Evolutionary conservation across 371 early-diverging fungal genomes (phyloP).

Genomic region (Actinomortierella ambigua): DNA sequence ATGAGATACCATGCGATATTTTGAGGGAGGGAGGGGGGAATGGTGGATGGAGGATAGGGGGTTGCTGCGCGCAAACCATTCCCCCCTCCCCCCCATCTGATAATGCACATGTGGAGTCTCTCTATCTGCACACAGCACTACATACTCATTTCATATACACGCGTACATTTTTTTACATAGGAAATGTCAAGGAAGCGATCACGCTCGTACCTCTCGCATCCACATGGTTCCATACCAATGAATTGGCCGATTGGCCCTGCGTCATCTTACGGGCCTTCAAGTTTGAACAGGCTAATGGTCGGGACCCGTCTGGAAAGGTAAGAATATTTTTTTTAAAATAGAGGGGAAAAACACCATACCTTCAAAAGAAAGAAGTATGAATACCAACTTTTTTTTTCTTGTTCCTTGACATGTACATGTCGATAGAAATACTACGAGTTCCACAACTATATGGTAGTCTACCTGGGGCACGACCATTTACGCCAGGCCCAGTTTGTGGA

Average conservation of each 20-base stretch:
- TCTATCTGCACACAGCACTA: no score
- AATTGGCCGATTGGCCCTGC: conserved; percentile 44
- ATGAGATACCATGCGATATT: no score
- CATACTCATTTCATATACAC: neutral
- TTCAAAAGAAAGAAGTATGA: no score
- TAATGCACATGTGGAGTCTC: no score
- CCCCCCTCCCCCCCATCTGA: no score
- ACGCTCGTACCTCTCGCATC: conserved; percentile 36
- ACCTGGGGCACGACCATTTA: conserved; percentile 34
- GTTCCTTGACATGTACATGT: no score
- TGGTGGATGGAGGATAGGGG: no score
- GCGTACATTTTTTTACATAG: conserved; percentile 7
- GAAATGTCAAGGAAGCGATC: conserved; percentile 37
- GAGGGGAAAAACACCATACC: no score
- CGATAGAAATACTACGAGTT: conserved; percentile 36
- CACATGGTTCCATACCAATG: conserved; percentile 36
- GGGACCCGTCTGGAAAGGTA: conserved; percentile 33
- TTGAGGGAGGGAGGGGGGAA: no score
- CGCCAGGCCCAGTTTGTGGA: conserved; percentile 38
- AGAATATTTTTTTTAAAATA: neutral
- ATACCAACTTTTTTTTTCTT: no score
- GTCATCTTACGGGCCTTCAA: conserved; percentile 41
- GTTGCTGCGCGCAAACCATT: no score
- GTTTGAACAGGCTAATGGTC: conserved; percentile 37
- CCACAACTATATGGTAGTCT: conserved; percentile 34